Evolutionary conservation across 495 filamentous ascomycete species (phyloP), one percentile per base, ranked within the genome.

Genomic region (Pseudotulostoma volvatum): DNA sequence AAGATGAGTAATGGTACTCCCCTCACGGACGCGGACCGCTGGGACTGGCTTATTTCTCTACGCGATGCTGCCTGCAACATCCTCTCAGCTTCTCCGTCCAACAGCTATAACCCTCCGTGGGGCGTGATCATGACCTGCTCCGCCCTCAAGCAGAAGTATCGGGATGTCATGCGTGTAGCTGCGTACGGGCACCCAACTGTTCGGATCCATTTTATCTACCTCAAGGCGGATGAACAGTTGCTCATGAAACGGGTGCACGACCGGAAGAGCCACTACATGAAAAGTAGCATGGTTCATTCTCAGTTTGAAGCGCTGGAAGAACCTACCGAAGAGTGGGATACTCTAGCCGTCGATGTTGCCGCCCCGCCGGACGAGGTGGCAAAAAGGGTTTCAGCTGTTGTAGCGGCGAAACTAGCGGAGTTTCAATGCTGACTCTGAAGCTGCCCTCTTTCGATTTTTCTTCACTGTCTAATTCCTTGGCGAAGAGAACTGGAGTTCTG

Each of bases 61-160:
- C 84, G 92, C 49, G 74, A 93, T 47, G 76, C 84, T 41, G 81
- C 86, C 21, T 71, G 84, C 45, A 52, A 63, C 14, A 66, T 66
- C 21, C 70, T 86, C 17, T 66, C 71, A 19, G 68, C 73, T 23
- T 60, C 66, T 20, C 55, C 59, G 34, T 36, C 54, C 3, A 61
- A 62, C 45, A 52, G 54, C 41, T 59, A 46, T 41, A 51, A 60
- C 28, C 67, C 68, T 1, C 67, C 74, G 0, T 61, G 73, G 23
- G 92, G 88, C 36, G 93, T 94, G 18, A 82, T 99, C 15, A 69
- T 99, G 39, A 93, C 92, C 35, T 99, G 92, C 69, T 93, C 84
- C 9, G 90, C 88, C 3, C 70, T 99, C 36, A 96, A 96, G 66
- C 81, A 81, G 52, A 92, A 88, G 62, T 99, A 99, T 67, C 82